Conservation (phyloP, 2,329 filamentous ascomycete genomes). For the Pyricularia pennisetigena region DNA sequence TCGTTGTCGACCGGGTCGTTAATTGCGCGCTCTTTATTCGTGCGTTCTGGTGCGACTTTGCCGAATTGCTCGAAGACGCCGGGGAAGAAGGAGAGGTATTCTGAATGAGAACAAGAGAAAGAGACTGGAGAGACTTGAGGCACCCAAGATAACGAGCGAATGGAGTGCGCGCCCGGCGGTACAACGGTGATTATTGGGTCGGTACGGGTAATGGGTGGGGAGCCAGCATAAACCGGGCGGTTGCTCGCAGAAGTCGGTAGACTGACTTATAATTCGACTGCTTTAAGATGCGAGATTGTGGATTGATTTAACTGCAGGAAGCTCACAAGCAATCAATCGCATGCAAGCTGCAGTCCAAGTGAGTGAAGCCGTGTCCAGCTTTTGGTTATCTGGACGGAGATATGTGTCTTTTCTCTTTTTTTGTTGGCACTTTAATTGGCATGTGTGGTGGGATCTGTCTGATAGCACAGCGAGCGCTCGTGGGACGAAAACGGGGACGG, state of each 20-base stretch:
- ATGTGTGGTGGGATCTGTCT: not conserved
- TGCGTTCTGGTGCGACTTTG: not conserved
- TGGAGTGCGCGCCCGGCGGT: constrained; percentile 4
- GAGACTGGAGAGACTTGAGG: not conserved
- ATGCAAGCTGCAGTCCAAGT: not conserved
- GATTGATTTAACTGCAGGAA: not conserved
- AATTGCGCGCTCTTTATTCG: not conserved
- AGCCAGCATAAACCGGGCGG: not conserved
- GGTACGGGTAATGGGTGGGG: constrained; percentile 15
- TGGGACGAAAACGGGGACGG: constrained; percentile 1
- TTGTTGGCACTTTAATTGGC: not conserved
- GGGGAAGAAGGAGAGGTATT: not conserved
- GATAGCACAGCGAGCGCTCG: not conserved
- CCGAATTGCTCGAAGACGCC: not conserved
- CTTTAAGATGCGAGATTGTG: not conserved
- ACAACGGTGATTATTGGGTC: constrained; percentile 9
- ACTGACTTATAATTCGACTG: not conserved
- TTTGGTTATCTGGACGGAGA: not conserved
- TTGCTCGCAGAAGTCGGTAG: not conserved
- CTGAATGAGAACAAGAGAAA: constrained; percentile 1
- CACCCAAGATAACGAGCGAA: constrained; percentile 7
- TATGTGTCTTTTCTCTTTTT: not conserved
- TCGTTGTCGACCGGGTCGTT: not conserved
- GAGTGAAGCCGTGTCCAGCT: not conserved
- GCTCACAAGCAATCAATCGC: not conserved